phyloP scores from a whole-genome alignment of 352 stramenopile genomes.

The Globisporangium orthogonon region DNA sequence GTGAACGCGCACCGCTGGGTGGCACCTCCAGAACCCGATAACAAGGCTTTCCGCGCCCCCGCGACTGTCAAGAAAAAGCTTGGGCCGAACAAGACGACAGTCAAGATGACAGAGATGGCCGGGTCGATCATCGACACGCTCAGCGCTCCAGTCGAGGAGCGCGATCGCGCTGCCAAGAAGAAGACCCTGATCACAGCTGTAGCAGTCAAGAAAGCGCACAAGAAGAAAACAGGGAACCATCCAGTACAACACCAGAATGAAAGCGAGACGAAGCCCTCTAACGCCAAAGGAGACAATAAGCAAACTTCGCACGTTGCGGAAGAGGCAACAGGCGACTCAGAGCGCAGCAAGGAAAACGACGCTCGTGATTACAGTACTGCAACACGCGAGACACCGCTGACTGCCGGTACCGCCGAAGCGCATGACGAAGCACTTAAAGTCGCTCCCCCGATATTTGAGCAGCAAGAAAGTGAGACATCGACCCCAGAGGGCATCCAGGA shows the following conservation, averaged over 20 bases:
- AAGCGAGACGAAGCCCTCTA: too few relatives aligned
- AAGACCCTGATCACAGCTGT: conserved; percentile 2
- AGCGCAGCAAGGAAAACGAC: too few relatives aligned
- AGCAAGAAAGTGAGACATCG: too few relatives aligned
- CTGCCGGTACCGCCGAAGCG: too few relatives aligned
- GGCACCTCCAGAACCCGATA: conserved; percentile 22
- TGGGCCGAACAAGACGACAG: conserved; percentile 36
- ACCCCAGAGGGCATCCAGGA: too few relatives aligned
- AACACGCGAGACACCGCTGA: too few relatives aligned
- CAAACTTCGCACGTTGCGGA: too few relatives aligned
- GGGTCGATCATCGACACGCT: conserved; percentile 52
- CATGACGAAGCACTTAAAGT: too few relatives aligned
- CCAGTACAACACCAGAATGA: conserved; percentile 19
- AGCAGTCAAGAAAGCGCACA: conserved; percentile 11
- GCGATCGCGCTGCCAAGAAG: not conserved
- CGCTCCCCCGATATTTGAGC: too few relatives aligned
- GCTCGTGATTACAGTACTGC: too few relatives aligned
- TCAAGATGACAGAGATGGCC: conserved; percentile 60
- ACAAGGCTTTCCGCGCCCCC: not conserved
- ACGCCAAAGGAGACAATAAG: not conserved
- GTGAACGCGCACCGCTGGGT: conserved; percentile 36
- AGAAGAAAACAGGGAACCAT: conserved; percentile 14
- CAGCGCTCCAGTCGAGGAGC: conserved; percentile 10
- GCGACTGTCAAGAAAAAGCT: conserved; percentile 49
- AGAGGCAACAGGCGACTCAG: too few relatives aligned